Percentiles rank a stretch among this genome's conserved stretches.
These are phyloP conservation scores for Calonectria pseudoturangicola DNA, from an alignment of 2,329 filamentous ascomycete genomes.

Conservation along the genomic window DNA sequence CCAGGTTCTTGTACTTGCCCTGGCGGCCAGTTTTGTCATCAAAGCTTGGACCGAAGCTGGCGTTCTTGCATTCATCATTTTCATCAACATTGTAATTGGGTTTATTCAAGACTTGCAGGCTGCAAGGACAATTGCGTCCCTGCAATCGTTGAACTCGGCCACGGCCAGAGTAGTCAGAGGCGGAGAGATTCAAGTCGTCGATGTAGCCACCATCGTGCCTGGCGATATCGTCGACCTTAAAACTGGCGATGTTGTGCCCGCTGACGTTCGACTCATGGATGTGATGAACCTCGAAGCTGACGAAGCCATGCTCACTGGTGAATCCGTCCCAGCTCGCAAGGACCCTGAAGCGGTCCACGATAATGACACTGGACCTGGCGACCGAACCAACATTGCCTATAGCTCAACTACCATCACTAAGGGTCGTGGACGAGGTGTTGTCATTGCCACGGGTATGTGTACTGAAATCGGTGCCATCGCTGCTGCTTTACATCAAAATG, in stretches of 20 bases:
- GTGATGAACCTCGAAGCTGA: conserved; percentile 79
- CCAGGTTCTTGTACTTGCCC: conserved; percentile 74
- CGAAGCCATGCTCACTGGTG: conserved; percentile 76
- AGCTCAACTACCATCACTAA: conserved; percentile 76
- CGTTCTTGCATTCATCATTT: conserved; percentile 71
- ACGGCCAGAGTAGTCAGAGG: conserved; percentile 62
- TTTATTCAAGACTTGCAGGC: conserved; percentile 65
- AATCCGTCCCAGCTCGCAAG: conserved; percentile 74
- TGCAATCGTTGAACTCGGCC: conserved; percentile 59
- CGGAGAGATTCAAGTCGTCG: conserved; percentile 57
- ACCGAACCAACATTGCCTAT: conserved; percentile 75
- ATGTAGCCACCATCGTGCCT: conserved; percentile 66
- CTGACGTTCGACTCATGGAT: conserved; percentile 72
- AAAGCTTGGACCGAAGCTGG: conserved; percentile 72
- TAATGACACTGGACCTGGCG: conserved; percentile 63
- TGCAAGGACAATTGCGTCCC: conserved; percentile 65
- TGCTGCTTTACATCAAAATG: conserved; percentile 58
- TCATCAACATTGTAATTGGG: conserved; percentile 71
- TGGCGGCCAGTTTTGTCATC: conserved; percentile 72
- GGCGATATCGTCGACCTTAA: conserved; percentile 71
- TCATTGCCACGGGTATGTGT: conserved; percentile 76
- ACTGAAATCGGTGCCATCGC: conserved; percentile 77
- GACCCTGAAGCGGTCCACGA: conserved; percentile 64
- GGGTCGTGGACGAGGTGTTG: conserved; percentile 74
- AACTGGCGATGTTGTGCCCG: conserved; percentile 74